Percentiles rank a stretch among this genome's conserved stretches.
These are phyloP conservation scores for Phytomonas serpens DNA, from an alignment of 208 protist species.

Conservation along the genomic window DNA sequence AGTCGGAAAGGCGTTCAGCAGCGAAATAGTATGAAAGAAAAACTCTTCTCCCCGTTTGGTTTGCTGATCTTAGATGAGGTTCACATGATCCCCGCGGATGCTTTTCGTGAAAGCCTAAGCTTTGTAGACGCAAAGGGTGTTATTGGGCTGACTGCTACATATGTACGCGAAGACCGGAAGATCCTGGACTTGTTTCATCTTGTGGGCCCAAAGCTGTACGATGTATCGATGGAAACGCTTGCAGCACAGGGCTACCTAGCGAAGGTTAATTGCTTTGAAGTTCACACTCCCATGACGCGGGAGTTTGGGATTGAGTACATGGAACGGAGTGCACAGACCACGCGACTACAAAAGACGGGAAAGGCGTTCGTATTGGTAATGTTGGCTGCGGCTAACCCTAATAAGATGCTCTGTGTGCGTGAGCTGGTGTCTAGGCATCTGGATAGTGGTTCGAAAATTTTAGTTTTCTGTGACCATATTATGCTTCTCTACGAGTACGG, in stretches of 20 bases:
- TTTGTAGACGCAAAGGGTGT: conserved; percentile 94
- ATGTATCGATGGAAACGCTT: conserved; percentile 99
- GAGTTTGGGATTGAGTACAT: conserved; percentile 93
- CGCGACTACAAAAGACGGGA: neutral
- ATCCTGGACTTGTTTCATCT: conserved; percentile 98
- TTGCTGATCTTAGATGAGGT: conserved; percentile 92
- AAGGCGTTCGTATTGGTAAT: conserved; percentile 49
- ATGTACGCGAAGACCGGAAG: conserved; percentile 96
- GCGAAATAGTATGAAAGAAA: conserved; percentile 68
- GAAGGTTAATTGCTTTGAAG: conserved; percentile 96
- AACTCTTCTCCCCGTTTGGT: conserved; percentile 70
- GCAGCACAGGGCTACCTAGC: conserved; percentile 94
- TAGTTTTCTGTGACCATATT: conserved; percentile 99
- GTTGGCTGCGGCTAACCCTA: conserved; percentile 79
- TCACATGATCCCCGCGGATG: conserved; percentile 96
- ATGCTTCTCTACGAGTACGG: conserved; percentile 95
- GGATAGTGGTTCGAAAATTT: conserved; percentile 92
- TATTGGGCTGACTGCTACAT: conserved; percentile 97
- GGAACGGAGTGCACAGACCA: conserved; percentile 31
- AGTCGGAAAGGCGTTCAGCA: conserved; percentile 23
- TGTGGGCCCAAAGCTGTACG: conserved; percentile 99
- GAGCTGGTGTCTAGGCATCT: conserved; percentile 94
- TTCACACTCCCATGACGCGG: conserved; percentile 96
- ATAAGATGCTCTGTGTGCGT: conserved; percentile 84
- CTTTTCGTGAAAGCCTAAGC: conserved; percentile 92